Percentiles rank a stretch among this genome's conserved stretches.
Evolutionary conservation across 768 basidiomycete genomes (phyloP).

Genomic region (Trichaptum fuscoviolaceum): DNA sequence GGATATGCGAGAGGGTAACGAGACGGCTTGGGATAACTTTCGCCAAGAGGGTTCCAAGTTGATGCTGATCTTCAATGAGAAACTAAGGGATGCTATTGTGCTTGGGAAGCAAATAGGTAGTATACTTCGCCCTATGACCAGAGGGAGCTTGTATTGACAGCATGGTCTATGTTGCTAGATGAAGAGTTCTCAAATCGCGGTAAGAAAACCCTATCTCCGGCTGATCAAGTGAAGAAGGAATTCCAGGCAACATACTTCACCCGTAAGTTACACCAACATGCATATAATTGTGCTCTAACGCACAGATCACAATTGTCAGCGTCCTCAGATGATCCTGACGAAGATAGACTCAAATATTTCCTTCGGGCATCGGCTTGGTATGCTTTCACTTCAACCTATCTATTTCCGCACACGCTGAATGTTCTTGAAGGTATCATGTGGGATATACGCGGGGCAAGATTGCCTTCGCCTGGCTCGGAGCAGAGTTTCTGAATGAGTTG

Average conservation of each 20-base stretch:
- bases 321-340: neutral
- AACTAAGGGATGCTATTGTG: neutral
- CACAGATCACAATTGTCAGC: neutral
- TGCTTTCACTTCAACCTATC: neutral
- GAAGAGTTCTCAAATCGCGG: neutral
- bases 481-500: neutral
- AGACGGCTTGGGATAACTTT: neutral
- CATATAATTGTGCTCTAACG: neutral
- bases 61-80: neutral
- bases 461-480: neutral
- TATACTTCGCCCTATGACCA: neutral
- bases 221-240: neutral
- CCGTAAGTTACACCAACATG: neutral
- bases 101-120: neutral
- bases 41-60: neutral
- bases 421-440: neutral
- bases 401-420: neutral
- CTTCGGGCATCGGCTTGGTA: neutral
- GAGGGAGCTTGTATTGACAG: too few species aligned
- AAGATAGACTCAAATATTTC: neutral
- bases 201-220: neutral
- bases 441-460: neutral
- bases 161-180: neutral
- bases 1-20: neutral
- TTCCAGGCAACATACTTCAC: neutral